Conservation (phyloP, 2,329 filamentous ascomycete species). For the Trichoderma sp. region DNA sequence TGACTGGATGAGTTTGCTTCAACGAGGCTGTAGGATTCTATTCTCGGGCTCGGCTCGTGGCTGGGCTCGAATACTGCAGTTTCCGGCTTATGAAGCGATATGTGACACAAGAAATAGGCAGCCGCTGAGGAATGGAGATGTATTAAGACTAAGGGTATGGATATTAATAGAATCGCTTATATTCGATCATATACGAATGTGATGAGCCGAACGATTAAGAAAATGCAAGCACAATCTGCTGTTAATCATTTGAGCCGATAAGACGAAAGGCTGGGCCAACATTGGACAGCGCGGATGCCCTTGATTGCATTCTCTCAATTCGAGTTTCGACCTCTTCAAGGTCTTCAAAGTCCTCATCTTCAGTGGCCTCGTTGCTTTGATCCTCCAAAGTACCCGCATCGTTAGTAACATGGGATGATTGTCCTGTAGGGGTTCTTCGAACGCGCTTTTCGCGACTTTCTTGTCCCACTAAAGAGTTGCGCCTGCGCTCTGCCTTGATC, state of each 20-base stretch:
- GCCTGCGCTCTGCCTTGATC: constrained; percentile 22
- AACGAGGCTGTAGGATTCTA: background rate
- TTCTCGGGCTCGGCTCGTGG: background rate
- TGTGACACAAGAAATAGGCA: background rate
- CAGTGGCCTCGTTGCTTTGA: background rate
- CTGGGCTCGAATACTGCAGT: background rate
- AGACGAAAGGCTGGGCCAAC: constrained; percentile 23
- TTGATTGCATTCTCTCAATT: constrained; percentile 26
- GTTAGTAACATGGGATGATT: background rate
- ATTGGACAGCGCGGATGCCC: constrained; percentile 20
- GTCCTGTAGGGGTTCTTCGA: background rate
- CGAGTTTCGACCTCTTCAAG: constrained; percentile 1
- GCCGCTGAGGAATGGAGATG: background rate
- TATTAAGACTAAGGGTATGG: background rate
- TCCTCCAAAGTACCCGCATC: background rate
- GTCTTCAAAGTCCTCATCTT: constrained; percentile 15
- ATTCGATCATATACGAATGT: background rate
- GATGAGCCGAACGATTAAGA: background rate
- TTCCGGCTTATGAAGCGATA: background rate
- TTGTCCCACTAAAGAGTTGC: background rate
- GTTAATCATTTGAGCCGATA: constrained; percentile 14
- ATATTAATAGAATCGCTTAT: background rate
- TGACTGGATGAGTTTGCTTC: background rate
- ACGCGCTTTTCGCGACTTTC: background rate
- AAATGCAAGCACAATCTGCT: background rate